Conservation (phyloP, 163 green algal species). For the Chlamydomonas reinhardtii region DNA sequence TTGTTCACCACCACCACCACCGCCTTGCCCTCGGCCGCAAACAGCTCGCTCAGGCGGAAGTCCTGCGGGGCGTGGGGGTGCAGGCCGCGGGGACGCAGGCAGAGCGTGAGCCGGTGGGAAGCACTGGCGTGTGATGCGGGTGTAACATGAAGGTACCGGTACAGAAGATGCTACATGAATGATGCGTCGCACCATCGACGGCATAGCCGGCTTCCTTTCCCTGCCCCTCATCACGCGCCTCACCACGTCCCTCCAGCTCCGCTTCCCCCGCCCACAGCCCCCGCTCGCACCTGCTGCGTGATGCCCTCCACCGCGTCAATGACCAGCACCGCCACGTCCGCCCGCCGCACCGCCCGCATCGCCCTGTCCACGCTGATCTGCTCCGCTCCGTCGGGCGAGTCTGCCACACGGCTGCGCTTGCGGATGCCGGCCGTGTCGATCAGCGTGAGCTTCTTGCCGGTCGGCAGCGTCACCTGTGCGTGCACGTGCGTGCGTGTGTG, state of each 20-base stretch:
- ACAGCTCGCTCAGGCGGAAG: conserved; percentile 79
- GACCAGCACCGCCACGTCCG: conserved; percentile 93
- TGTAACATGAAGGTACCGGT: too few species aligned
- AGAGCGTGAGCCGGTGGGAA: background rate
- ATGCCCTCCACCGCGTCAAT: conserved; percentile 88
- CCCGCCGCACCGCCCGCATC: conserved; percentile 84
- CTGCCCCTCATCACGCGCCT: too few species aligned
- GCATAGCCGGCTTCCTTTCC: too few species aligned
- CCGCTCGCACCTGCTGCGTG: conserved; percentile 76
- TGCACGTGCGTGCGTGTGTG: too few species aligned
- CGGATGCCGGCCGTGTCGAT: conserved; percentile 98
- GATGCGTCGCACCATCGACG: too few species aligned
- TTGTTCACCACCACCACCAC: conserved; percentile 98
- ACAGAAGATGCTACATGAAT: too few species aligned
- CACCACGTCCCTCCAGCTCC: too few species aligned
- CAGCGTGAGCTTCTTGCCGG: conserved; percentile 84
- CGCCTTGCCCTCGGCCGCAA: conserved; percentile 78
- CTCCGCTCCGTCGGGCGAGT: conserved; percentile 88
- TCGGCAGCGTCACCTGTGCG: conserved; percentile 54
- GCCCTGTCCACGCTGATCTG: conserved; percentile 88
- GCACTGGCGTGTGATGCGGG: background rate
- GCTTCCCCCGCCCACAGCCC: too few species aligned
- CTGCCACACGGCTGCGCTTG: conserved; percentile 70
- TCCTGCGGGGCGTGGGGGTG: conserved; percentile 76
- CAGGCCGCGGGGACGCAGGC: too few species aligned